Evolutionary conservation across 169 alveolate genomes (phyloP).

Genomic region (Cryptosporidium ryanae): DNA sequence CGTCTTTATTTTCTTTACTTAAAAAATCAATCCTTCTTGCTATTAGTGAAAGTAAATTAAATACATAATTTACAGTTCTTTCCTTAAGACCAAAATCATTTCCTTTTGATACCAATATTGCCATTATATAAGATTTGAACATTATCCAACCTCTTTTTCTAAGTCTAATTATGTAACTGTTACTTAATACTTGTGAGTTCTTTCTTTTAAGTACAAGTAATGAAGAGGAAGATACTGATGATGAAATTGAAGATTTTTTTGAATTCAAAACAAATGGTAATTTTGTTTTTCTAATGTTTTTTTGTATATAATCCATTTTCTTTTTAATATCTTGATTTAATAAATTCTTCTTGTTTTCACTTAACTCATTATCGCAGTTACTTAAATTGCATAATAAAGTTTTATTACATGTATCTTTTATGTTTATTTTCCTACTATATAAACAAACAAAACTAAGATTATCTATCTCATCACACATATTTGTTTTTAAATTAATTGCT

Average conservation of each 20-base stretch:
- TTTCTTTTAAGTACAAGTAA: neutral
- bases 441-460: neutral
- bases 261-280: neutral
- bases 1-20: neutral
- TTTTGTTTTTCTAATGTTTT: neutral
- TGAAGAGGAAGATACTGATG: conserved; percentile 40
- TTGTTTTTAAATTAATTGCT: neutral
- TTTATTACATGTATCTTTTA: neutral
- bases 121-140: conserved; percentile 28
- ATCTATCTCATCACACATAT: neutral
- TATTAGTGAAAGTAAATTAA: conserved; percentile 19
- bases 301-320: neutral
- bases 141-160: conserved; percentile 56
- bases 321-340: neutral
- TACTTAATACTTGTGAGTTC: conserved; percentile 9
- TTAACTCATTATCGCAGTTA: neutral
- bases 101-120: conserved; percentile 13
- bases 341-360: neutral
- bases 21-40: neutral
- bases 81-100: conserved; percentile 15
- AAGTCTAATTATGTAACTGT: conserved; percentile 8
- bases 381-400: neutral
- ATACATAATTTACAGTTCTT: conserved; percentile 3
- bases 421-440: conserved; percentile 14
- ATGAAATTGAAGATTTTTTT: neutral